Evolutionary conservation across 345 rosid species (phyloP).

Genomic region (Tarenaya hassleriana): DNA sequence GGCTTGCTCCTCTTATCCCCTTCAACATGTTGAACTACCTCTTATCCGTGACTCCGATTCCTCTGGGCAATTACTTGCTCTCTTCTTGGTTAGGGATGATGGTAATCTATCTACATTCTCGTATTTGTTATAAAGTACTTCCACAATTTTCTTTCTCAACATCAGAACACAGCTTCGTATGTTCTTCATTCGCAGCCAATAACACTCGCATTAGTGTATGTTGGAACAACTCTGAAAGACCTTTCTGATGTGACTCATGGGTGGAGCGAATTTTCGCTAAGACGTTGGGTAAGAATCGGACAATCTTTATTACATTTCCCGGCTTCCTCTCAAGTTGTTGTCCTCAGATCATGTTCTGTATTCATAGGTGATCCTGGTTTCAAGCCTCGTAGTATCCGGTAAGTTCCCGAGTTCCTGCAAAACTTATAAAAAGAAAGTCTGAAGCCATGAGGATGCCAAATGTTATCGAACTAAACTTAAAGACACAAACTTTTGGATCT

Average conservation of each 20-base stretch:
- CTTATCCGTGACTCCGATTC: conserved; percentile 83
- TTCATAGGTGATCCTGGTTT: conserved; percentile 59
- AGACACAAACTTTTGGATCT: neutral
- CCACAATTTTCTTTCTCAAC: neutral
- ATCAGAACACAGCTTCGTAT: conserved; percentile 15
- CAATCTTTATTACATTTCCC: neutral
- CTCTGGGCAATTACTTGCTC: conserved; percentile 74
- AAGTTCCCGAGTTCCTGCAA: conserved; percentile 27
- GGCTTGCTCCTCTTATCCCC: conserved; percentile 94
- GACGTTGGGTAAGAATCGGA: conserved; percentile 70
- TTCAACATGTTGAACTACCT: conserved; percentile 95
- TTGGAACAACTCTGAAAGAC: conserved; percentile 95
- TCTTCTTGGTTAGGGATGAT: conserved; percentile 99
- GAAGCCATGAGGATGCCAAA: too few relatives aligned
- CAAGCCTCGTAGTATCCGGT: conserved; percentile 78
- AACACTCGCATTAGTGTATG: conserved; percentile 80
- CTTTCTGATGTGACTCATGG: conserved; percentile 98
- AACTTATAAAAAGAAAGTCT: neutral
- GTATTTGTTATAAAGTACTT: neutral
- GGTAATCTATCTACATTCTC: conserved; percentile 39
- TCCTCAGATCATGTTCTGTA: conserved; percentile 17
- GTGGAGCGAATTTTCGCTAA: conserved; percentile 77
- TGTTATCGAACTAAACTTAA: too few relatives aligned
- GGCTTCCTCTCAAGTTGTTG: neutral
- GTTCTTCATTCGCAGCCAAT: conserved; percentile 61